Conservation (phyloP, 768 basidiomycete genomes). For the Boletales sp. region DNA sequence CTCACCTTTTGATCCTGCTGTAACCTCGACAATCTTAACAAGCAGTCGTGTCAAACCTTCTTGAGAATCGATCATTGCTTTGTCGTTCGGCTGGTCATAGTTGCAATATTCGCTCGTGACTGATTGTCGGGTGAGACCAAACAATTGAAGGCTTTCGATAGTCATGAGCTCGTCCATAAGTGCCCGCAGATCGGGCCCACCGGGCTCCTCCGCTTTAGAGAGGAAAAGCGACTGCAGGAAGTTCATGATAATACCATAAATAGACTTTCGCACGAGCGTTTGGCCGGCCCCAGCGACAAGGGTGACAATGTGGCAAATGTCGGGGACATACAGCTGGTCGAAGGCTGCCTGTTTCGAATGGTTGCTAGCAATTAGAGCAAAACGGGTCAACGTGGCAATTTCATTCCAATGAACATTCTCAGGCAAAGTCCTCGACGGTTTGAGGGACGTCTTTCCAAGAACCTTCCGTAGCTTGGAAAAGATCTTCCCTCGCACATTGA, state of each 20-base stretch:
- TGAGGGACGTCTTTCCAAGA: constrained; percentile 67
- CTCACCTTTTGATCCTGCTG: constrained; percentile 68
- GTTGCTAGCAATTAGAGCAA: constrained; percentile 70
- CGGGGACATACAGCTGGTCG: constrained; percentile 78
- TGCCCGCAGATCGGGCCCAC: constrained; percentile 54
- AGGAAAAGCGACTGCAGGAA: constrained; percentile 74
- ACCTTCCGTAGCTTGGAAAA: constrained; percentile 78
- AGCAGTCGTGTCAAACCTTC: constrained; percentile 66
- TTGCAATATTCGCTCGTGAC: constrained; percentile 66
- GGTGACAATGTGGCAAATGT: constrained; percentile 75
- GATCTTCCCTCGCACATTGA: constrained; percentile 73
- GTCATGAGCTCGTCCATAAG: constrained; percentile 60
- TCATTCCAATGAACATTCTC: constrained; percentile 80
- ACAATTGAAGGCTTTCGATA: constrained; percentile 57
- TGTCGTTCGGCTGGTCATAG: constrained; percentile 51
- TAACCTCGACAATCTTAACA: constrained; percentile 56
- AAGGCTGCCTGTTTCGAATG: constrained; percentile 59
- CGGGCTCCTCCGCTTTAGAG: constrained; percentile 54
- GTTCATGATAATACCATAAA: constrained; percentile 81
- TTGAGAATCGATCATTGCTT: constrained; percentile 56
- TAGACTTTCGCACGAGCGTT: constrained; percentile 68
- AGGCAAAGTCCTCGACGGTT: constrained; percentile 56
- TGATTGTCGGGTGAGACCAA: constrained; percentile 65
- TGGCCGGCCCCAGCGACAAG: constrained; percentile 77
- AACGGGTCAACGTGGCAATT: constrained; percentile 73